A percentile compares a stretch with the other conserved stretches of the same genome.
Evolutionary conservation across 2,329 filamentous ascomycete species (phyloP).

Genomic region (Huntiella bhutanensis): DNA sequence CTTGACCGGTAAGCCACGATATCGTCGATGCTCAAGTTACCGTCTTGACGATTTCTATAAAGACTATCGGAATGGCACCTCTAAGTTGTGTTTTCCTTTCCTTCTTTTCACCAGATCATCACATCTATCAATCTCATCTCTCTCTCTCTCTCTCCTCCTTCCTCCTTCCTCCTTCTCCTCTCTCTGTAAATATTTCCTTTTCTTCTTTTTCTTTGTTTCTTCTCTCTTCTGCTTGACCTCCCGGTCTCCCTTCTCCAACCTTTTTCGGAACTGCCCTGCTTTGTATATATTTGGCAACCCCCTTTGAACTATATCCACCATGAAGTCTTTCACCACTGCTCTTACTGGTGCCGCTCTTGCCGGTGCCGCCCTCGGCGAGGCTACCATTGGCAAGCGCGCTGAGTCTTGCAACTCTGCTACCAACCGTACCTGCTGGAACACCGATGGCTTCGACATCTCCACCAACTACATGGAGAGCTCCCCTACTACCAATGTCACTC

Average conservation of each 20-base stretch:
- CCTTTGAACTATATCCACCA: slow-evolving; percentile 5
- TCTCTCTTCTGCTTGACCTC: background rate
- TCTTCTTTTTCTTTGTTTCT: background rate
- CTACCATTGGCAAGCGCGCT: slow-evolving; percentile 12
- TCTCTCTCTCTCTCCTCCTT: slow-evolving; percentile 9
- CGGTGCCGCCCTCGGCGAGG: slow-evolving; percentile 4
- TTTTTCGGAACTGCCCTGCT: background rate
- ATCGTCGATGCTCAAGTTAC: background rate
- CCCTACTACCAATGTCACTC: slow-evolving; percentile 16
- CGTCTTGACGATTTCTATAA: slow-evolving; percentile 8
- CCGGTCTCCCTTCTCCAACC: background rate
- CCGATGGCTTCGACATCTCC: slow-evolving; percentile 18
- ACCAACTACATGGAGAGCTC: slow-evolving; percentile 17
- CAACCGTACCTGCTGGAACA: slow-evolving; percentile 14
- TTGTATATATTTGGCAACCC: slow-evolving; percentile 1
- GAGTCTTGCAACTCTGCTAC: slow-evolving; percentile 14
- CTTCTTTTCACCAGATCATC: slow-evolving; percentile 8
- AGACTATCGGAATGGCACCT: slow-evolving; percentile 4
- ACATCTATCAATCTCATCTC: slow-evolving; percentile 9
- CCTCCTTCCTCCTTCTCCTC: slow-evolving; percentile 8
- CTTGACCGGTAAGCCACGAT: background rate
- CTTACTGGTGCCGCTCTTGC: slow-evolving; percentile 6
- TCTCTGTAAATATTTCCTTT: background rate
- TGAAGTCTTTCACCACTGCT: slow-evolving; percentile 9
- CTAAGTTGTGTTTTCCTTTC: slow-evolving; percentile 2